Evolutionary conservation across 495 filamentous ascomycete genomes (phyloP).

Genomic region (Tuber melanosporum): DNA sequence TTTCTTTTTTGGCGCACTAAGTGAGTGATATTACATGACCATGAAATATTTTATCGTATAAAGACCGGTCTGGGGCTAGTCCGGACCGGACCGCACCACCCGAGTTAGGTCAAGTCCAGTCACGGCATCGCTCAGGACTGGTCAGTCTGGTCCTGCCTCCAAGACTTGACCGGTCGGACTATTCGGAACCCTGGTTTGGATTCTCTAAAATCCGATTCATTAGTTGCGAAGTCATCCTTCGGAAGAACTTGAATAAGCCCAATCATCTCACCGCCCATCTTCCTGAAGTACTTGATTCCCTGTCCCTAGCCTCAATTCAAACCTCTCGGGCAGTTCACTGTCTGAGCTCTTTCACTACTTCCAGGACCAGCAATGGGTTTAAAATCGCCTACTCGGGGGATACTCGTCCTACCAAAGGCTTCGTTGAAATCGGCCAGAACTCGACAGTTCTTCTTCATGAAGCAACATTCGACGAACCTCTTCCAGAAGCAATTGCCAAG

Average conservation of each 20-base stretch:
- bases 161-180: too few relatives aligned
- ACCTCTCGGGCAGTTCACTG: constrained; percentile 70
- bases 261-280: neutral
- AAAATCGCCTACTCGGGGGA: constrained; percentile 90
- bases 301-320: constrained; percentile 50
- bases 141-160: too few relatives aligned
- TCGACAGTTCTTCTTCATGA: constrained; percentile 89
- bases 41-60: too few relatives aligned
- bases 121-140: too few relatives aligned
- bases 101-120: too few relatives aligned
- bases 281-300: constrained; percentile 17
- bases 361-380: constrained; percentile 65
- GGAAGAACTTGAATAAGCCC: constrained; percentile 3
- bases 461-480: constrained; percentile 83
- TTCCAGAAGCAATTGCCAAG: constrained; percentile 73
- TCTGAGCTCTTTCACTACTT: constrained; percentile 64
- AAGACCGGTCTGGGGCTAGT: too few relatives aligned
- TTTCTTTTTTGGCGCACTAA: too few relatives aligned
- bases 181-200: constrained; percentile 48
- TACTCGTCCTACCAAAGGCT: constrained; percentile 67
- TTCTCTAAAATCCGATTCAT: constrained; percentile 48
- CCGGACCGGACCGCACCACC: too few relatives aligned
- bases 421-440: constrained; percentile 62
- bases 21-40: too few relatives aligned
- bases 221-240: constrained; percentile 19